Base-by-base conservation (phyloP, 73 alveolate genomes). In the Stentor coeruleus region DNA sequence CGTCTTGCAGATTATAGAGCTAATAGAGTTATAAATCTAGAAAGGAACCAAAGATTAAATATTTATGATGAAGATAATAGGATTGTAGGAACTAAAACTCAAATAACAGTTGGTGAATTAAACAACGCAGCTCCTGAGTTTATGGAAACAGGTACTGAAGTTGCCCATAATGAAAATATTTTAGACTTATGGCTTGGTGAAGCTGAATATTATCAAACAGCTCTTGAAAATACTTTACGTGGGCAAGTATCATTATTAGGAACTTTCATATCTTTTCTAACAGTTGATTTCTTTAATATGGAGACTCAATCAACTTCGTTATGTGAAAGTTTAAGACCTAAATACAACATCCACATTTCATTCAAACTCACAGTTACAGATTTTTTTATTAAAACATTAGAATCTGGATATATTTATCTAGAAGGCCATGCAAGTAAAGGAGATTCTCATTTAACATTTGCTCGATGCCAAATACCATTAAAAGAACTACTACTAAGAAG, bases 261-360 rank as follows among this genome's bases (percentile, higher is more conserved):
- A 59, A 84, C 93, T 85, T 87, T 96, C 59, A 73, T 93, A 42
- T 91, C 98, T 35, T 96, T 96, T 86, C 83, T 95, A 59, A 89
- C 98, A 0, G 98, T 96, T 3, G 99, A 96, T 87, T 96, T 96
- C 87, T 96, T 91, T 87, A 90, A 93, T 79, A 98, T 94, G 84
- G 98, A 95, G 82, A 95, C 98, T 2, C 92, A 96, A 87, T 86
- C 95, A 39, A 91, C 98, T 3, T 87, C 95, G 82, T 66, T 96
- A 58, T 88, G 95, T 86, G 95, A 92, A 79, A 98, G 99, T 3
- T 86, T 90, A 76, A 87, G 83, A 35, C 98, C 99, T 3, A 85
- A 87, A 81, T 96, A 93, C 88, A 89, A 95, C 81, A 89, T 95
- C 3, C 94, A 93, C 74, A 89, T 96, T 74, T 83, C 97, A 40